A percentile compares a stretch with the other conserved stretches of the same genome.
Conservation (phyloP, 257 asterid genomes). For the Mitragyna speciosa region DNA sequence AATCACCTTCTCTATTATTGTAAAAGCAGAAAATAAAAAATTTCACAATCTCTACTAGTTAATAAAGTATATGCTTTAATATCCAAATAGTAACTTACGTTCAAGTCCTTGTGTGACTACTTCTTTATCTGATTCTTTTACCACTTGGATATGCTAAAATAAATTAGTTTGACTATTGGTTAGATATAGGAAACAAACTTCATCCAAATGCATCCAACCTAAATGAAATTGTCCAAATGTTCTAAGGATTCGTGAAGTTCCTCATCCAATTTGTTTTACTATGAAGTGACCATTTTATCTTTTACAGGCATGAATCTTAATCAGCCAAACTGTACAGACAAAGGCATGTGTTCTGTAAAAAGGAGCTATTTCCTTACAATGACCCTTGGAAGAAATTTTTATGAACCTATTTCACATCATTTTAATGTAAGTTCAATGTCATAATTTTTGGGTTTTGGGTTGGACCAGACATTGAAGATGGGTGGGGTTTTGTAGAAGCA, state of each 20-base stretch:
- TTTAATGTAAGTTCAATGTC: conserved; percentile 24
- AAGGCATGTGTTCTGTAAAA: conserved; percentile 28
- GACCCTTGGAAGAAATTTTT: conserved; percentile 27
- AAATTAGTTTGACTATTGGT: no score
- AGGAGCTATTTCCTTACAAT: conserved; percentile 20
- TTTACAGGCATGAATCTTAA: conserved; percentile 8
- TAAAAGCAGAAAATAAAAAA: no score
- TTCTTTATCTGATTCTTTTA: no score
- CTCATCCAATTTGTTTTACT: neutral
- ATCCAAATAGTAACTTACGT: no score
- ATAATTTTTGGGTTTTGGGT: conserved; percentile 67
- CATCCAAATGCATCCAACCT: neutral
- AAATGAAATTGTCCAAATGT: neutral
- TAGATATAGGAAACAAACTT: neutral
- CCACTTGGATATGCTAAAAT: no score
- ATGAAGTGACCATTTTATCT: neutral
- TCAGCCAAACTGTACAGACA: conserved; percentile 15
- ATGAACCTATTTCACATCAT: conserved; percentile 27
- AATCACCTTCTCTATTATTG: neutral
- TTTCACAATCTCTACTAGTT: no score
- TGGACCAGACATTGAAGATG: conserved; percentile 77
- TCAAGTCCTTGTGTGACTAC: no score
- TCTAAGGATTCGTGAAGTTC: neutral
- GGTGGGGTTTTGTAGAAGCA: conserved; percentile 82
- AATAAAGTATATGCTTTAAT: no score